A percentile compares a stretch with the other conserved stretches of the same genome.
Conservation (phyloP, 306 rosid species). For the Acmispon strigosus region DNA sequence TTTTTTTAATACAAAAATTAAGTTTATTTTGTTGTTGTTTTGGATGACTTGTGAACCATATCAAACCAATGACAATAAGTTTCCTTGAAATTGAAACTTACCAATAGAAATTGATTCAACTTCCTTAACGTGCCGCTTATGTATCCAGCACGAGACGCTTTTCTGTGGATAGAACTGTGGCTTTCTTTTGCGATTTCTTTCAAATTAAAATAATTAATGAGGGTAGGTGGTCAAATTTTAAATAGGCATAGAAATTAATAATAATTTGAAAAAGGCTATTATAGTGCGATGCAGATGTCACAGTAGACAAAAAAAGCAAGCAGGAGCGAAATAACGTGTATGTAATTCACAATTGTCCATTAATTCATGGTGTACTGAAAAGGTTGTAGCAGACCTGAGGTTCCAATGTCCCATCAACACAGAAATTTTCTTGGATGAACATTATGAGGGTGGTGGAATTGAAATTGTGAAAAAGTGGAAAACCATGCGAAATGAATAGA, state of each 20-base stretch:
- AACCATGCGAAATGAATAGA: neutral
- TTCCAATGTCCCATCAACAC: conserved; percentile 24
- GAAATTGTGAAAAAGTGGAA: neutral
- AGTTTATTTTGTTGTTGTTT: no score
- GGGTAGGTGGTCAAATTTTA: neutral
- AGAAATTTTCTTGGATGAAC: neutral
- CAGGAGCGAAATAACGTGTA: neutral
- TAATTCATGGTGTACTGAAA: neutral
- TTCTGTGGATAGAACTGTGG: neutral
- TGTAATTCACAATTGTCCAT: neutral
- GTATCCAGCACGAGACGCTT: no score
- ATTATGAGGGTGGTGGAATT: neutral
- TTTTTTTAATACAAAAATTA: neutral
- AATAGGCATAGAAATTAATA: neutral
- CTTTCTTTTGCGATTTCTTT: neutral
- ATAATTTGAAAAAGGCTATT: neutral
- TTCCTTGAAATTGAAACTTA: no score
- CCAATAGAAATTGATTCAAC: no score
- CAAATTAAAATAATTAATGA: neutral
- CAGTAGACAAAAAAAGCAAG: neutral
- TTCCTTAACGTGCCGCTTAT: no score
- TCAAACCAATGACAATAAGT: no score
- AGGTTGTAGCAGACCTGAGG: neutral
- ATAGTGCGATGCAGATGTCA: no score
- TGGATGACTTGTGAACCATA: no score